A percentile compares a stretch with the other conserved stretches of the same genome.
Conservation (phyloP, 352 stramenopile species). For the Phytophthora pinifolia region DNA sequence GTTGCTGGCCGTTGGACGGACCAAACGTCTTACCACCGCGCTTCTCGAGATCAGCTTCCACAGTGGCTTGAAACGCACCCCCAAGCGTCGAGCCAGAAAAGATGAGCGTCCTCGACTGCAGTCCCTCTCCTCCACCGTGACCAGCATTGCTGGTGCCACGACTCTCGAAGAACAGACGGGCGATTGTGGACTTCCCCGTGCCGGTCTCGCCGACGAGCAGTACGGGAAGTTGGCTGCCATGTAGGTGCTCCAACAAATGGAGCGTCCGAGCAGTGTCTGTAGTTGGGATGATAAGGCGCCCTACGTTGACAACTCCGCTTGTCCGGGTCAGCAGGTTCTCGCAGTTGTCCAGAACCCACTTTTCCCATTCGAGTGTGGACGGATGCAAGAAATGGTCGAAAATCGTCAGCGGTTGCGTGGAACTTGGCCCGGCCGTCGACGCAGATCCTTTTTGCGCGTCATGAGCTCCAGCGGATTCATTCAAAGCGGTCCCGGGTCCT, state of each 20-base stretch:
- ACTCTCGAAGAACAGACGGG: slow-evolving; percentile 75
- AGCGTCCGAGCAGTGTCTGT: slow-evolving; percentile 76
- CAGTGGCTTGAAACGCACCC: slow-evolving; percentile 74
- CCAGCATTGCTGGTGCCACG: slow-evolving; percentile 1
- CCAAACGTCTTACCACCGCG: slow-evolving; percentile 81
- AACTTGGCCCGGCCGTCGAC: neutral
- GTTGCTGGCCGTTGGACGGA: slow-evolving; percentile 61
- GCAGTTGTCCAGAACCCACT: slow-evolving; percentile 60
- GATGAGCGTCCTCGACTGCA: slow-evolving; percentile 85
- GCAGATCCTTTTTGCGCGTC: slow-evolving; percentile 12
- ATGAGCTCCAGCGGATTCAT: slow-evolving; percentile 1
- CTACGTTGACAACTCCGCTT: slow-evolving; percentile 61
- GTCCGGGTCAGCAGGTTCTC: slow-evolving; percentile 28
- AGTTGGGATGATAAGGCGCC: slow-evolving; percentile 85
- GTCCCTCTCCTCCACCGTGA: slow-evolving; percentile 30
- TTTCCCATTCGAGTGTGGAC: slow-evolving; percentile 90
- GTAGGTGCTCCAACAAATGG: slow-evolving; percentile 70
- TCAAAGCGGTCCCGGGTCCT: neutral
- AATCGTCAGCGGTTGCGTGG: slow-evolving; percentile 49
- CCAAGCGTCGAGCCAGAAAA: slow-evolving; percentile 84
- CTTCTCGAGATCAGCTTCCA: slow-evolving; percentile 80
- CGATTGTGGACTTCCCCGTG: slow-evolving; percentile 88
- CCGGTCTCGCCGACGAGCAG: slow-evolving; percentile 85
- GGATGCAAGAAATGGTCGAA: slow-evolving; percentile 92
- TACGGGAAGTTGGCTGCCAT: slow-evolving; percentile 56